These are phyloP conservation scores for Drechslerella dactyloides DNA, from an alignment of 2,329 filamentous ascomycete species.

Conservation along the genomic window DNA sequence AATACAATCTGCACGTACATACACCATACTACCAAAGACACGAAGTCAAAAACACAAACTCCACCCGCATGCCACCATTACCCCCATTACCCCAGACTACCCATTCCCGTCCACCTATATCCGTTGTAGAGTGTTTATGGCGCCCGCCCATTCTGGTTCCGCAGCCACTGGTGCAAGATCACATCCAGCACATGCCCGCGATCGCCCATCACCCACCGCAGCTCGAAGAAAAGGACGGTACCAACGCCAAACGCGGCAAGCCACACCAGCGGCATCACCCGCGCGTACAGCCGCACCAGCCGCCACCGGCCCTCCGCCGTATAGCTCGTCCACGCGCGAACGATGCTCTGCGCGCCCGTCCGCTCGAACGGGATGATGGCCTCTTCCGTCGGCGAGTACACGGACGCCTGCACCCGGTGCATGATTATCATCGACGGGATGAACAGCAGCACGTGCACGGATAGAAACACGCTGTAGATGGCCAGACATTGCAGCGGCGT, in stretches of 20 bases:
- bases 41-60: no score
- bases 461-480: conserved; percentile 61
- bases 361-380: conserved; percentile 90
- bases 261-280: conserved; percentile 48
- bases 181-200: conserved; percentile 41
- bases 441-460: conserved; percentile 67
- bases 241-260: conserved; percentile 38
- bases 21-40: no score
- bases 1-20: no score
- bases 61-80: no score
- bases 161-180: conserved; percentile 45
- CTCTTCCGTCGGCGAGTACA: conserved; percentile 80
- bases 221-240: conserved; percentile 43
- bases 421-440: conserved; percentile 79
- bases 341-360: conserved; percentile 60
- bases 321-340: conserved; percentile 46
- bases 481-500: conserved; percentile 57
- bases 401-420: conserved; percentile 82
- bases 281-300: conserved; percentile 40
- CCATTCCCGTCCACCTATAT: background rate
- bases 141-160: conserved; percentile 34
- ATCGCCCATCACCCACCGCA: conserved; percentile 49
- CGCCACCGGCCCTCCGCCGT: conserved; percentile 45
- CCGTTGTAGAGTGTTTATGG: conserved; percentile 14
- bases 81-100: background rate